These are phyloP conservation scores for Cryptococcus amylolentus DNA, from an alignment of 1,284 basidiomycete genomes.

Conservation along the genomic window DNA sequence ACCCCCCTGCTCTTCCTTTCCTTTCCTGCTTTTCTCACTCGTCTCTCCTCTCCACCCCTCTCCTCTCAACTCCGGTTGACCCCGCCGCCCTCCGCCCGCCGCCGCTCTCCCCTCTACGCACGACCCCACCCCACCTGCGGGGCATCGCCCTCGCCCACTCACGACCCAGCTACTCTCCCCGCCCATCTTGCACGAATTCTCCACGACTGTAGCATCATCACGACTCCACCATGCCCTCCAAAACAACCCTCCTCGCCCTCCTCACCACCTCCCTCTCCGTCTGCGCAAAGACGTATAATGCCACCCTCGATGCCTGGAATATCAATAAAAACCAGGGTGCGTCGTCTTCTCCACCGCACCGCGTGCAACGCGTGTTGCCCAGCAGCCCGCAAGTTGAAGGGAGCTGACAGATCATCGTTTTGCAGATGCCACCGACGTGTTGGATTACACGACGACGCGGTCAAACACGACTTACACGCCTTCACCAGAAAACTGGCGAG, in stretches of 20 bases:
- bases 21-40: neutral
- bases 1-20: too few relatives aligned
- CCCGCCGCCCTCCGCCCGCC: neutral
- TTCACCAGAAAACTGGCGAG: slow-evolving; percentile 82
- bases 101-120: neutral
- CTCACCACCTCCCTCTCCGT: slow-evolving; percentile 13
- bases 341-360: slow-evolving; percentile 4
- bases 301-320: slow-evolving; percentile 74
- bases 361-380: neutral
- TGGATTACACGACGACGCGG: slow-evolving; percentile 65
- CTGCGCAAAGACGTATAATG: slow-evolving; percentile 55
- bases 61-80: neutral
- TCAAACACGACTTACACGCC: slow-evolving; percentile 65
- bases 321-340: slow-evolving; percentile 69
- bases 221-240: neutral
- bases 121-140: neutral
- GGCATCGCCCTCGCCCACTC: slow-evolving; percentile 10
- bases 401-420: neutral
- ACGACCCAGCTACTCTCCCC: neutral
- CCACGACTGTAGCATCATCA: neutral
- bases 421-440: slow-evolving; percentile 60
- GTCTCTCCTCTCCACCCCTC: too few relatives aligned
- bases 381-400: neutral
- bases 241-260: slow-evolving; percentile 5
- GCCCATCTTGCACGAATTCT: neutral